Evolutionary conservation across 495 filamentous ascomycete genomes (phyloP).

Genomic region (Xylaria grammica): DNA sequence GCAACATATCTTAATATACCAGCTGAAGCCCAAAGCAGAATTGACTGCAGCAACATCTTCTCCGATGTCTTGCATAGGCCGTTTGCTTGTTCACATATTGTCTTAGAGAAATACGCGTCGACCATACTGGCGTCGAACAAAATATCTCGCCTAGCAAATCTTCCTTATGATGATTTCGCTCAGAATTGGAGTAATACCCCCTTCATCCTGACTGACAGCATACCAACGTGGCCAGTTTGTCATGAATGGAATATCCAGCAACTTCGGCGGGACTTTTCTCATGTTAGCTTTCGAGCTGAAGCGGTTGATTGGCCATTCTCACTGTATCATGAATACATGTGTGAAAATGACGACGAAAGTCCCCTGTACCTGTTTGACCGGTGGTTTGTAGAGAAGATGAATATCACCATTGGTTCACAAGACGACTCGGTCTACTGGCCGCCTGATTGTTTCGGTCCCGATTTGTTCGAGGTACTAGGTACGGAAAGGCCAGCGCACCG

Average conservation of each 20-base stretch:
- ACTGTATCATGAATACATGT: slow-evolving; percentile 85
- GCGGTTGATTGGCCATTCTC: slow-evolving; percentile 88
- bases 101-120: slow-evolving; percentile 65
- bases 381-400: slow-evolving; percentile 87
- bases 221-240: slow-evolving; percentile 83
- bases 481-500: slow-evolving; percentile 81
- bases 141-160: slow-evolving; percentile 70
- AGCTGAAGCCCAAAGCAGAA: slow-evolving; percentile 47
- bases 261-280: slow-evolving; percentile 66
- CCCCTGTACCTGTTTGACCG: slow-evolving; percentile 94
- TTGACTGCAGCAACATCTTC: slow-evolving; percentile 81
- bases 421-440: slow-evolving; percentile 72
- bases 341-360: slow-evolving; percentile 80
- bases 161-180: slow-evolving; percentile 76
- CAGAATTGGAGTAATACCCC: slow-evolving; percentile 77
- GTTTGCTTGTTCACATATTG: slow-evolving; percentile 83
- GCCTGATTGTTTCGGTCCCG: slow-evolving; percentile 86
- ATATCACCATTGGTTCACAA: slow-evolving; percentile 62
- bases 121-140: slow-evolving; percentile 76
- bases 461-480: slow-evolving; percentile 84
- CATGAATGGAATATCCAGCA: slow-evolving; percentile 71
- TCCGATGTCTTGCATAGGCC: slow-evolving; percentile 91
- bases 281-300: slow-evolving; percentile 82
- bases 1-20: slow-evolving; percentile 75
- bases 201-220: slow-evolving; percentile 87